Evolutionary conservation across 202 grass and related monocot species (phyloP).

Genomic region (Carex arenaria): DNA sequence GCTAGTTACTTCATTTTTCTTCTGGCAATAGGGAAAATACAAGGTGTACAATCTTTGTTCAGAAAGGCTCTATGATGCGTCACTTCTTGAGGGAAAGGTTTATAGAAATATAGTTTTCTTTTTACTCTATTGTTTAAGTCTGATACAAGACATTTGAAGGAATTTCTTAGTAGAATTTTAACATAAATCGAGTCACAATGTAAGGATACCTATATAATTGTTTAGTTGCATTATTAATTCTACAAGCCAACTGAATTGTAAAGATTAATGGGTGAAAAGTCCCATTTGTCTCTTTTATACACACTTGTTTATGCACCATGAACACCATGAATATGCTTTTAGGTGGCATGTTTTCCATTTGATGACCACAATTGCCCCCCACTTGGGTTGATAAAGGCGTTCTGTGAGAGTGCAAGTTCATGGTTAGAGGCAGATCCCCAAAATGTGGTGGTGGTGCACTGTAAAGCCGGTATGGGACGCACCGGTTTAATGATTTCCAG

Average conservation of each 20-base stretch:
- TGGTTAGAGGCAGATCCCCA: slow-evolving; percentile 40
- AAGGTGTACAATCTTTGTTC: slow-evolving; percentile 61
- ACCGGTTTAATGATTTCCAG: slow-evolving; percentile 55
- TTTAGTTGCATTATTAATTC: background rate
- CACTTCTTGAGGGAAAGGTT: slow-evolving; percentile 51
- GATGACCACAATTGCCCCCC: slow-evolving; percentile 52
- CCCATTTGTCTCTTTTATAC: background rate
- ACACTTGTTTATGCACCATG: background rate
- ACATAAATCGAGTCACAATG: background rate
- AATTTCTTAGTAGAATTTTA: background rate
- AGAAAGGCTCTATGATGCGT: slow-evolving; percentile 45
- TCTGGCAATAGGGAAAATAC: slow-evolving; percentile 37
- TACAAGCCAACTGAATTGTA: background rate
- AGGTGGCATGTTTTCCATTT: slow-evolving; percentile 52
- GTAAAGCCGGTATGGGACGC: slow-evolving; percentile 51
- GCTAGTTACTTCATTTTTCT: background rate
- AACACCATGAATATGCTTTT: background rate
- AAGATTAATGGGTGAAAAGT: background rate
- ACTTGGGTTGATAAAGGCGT: slow-evolving; percentile 37
- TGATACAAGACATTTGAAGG: background rate
- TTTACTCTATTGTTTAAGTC: background rate
- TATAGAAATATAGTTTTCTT: background rate
- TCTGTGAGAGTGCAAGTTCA: slow-evolving; percentile 45
- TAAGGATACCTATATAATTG: background rate
- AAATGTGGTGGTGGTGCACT: slow-evolving; percentile 53